phyloP scores from a whole-genome alignment of 257 asterid genomes.

The Schizonepeta tenuifolia region DNA sequence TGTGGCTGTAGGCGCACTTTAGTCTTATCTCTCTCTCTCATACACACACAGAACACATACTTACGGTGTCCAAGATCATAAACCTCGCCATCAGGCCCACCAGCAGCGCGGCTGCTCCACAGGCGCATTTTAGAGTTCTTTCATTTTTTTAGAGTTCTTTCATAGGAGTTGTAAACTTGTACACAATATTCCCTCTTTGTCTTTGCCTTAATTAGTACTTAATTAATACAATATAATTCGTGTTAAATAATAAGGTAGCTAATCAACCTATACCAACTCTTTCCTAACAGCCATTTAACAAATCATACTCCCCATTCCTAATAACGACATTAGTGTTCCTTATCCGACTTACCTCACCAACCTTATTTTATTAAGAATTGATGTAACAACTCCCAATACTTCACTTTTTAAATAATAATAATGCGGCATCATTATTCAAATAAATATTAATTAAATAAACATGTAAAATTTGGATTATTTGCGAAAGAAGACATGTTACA shows the following conservation, averaged over 20 bases:
- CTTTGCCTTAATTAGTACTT: slow-evolving; percentile 17
- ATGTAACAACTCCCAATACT: background rate
- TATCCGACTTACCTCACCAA: slow-evolving; percentile 33
- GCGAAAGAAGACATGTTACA: background rate
- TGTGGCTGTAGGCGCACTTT: slow-evolving; percentile 29
- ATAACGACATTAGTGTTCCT: slow-evolving; percentile 23
- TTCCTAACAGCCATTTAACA: slow-evolving; percentile 9
- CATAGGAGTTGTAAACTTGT: slow-evolving; percentile 24
- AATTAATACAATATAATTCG: background rate
- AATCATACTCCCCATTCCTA: background rate
- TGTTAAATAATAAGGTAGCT: slow-evolving; percentile 34
- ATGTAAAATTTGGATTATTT: background rate
- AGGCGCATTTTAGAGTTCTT: slow-evolving; percentile 43
- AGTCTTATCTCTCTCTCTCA: slow-evolving; percentile 22
- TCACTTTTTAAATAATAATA: background rate
- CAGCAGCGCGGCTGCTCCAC: background rate
- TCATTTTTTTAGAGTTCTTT: background rate
- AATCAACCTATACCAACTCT: slow-evolving; percentile 35
- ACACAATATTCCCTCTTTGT: slow-evolving; percentile 37
- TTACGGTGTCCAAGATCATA: too few species aligned
- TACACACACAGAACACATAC: background rate
- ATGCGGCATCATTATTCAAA: background rate
- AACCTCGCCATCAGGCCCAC: too few species aligned
- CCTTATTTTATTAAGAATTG: slow-evolving; percentile 25
- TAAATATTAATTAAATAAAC: background rate